A percentile compares a stretch with the other conserved stretches of the same genome.
These are phyloP conservation scores for Bruguiera hainesii DNA, from an alignment of 441 rosid genomes.

Conservation along the genomic window DNA sequence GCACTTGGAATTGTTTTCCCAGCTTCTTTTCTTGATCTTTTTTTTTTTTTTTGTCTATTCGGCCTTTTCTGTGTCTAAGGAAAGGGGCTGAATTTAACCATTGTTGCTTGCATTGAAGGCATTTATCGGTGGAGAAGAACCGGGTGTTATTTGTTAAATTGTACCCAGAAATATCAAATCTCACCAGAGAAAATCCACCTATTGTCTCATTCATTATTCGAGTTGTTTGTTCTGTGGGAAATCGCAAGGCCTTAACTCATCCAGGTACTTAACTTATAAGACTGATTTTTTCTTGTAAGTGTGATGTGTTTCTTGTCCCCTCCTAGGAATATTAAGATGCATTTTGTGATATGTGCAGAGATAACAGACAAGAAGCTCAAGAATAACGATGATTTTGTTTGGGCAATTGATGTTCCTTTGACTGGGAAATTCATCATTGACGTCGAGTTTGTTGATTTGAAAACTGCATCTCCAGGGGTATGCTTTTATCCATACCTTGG, in stretches of 20 bases:
- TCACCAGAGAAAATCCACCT: slow-evolving; percentile 76
- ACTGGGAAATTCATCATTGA: slow-evolving; percentile 83
- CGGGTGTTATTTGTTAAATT: slow-evolving; percentile 56
- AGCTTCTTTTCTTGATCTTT: not conserved
- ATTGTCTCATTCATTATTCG: slow-evolving; percentile 76
- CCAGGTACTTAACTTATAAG: slow-evolving; percentile 45
- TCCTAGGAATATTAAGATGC: not conserved
- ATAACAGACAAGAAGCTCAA: slow-evolving; percentile 69
- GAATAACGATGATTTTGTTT: slow-evolving; percentile 70
- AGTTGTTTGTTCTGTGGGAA: slow-evolving; percentile 59
- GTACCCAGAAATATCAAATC: slow-evolving; percentile 72
- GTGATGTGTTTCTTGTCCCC: too few species aligned
- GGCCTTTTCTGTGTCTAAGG: not conserved
- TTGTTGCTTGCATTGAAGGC: slow-evolving; percentile 48
- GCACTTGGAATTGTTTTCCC: too few species aligned
- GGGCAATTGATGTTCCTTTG: slow-evolving; percentile 75
- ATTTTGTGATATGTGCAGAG: slow-evolving; percentile 39
- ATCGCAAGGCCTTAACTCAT: slow-evolving; percentile 70
- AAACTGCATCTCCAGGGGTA: slow-evolving; percentile 62
- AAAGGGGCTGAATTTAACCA: not conserved
- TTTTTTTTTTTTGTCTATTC: not conserved
- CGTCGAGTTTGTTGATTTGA: slow-evolving; percentile 80
- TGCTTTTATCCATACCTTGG: slow-evolving; percentile 22
- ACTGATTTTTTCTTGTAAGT: not conserved
- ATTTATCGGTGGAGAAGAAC: slow-evolving; percentile 84